phyloP scores from a whole-genome alignment of 2,329 filamentous ascomycete genomes.

The Exophiala viscosa region DNA sequence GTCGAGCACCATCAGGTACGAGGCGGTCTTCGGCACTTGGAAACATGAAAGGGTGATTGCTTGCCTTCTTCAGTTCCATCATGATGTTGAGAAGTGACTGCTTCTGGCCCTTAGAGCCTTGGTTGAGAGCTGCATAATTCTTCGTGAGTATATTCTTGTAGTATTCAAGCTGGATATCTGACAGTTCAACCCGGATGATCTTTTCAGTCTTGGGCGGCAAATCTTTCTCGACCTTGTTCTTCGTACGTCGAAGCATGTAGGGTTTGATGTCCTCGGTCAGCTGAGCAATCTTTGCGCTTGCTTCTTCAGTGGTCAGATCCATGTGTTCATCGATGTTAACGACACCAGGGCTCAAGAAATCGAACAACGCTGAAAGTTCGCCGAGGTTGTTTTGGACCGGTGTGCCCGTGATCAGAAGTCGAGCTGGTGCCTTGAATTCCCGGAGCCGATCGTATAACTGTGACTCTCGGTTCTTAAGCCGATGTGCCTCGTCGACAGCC shows the following conservation, averaged over 20 bases:
- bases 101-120: slow-evolving; percentile 85
- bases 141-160: slow-evolving; percentile 98
- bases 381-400: slow-evolving; percentile 96
- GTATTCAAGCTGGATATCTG: slow-evolving; percentile 93
- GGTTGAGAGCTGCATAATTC: slow-evolving; percentile 91
- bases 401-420: slow-evolving; percentile 91
- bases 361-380: slow-evolving; percentile 85
- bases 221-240: slow-evolving; percentile 95
- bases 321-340: slow-evolving; percentile 88
- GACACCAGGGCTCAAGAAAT: slow-evolving; percentile 95
- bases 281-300: slow-evolving; percentile 80
- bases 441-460: slow-evolving; percentile 83
- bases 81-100: slow-evolving; percentile 96
- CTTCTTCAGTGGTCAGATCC: slow-evolving; percentile 74
- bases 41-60: slow-evolving; percentile 98
- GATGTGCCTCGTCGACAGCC: slow-evolving; percentile 93
- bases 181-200: slow-evolving; percentile 95
- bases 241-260: slow-evolving; percentile 91
- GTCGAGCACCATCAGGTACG: slow-evolving; percentile 70
- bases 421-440: slow-evolving; percentile 81
- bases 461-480: slow-evolving; percentile 92
- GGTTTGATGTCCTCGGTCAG: slow-evolving; percentile 85
- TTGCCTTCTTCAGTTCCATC: slow-evolving; percentile 99
- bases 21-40: slow-evolving; percentile 88
- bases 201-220: slow-evolving; percentile 96